Conservation (phyloP, 1,139 yeast genomes). For the Suhomyces guaymorum region DNA sequence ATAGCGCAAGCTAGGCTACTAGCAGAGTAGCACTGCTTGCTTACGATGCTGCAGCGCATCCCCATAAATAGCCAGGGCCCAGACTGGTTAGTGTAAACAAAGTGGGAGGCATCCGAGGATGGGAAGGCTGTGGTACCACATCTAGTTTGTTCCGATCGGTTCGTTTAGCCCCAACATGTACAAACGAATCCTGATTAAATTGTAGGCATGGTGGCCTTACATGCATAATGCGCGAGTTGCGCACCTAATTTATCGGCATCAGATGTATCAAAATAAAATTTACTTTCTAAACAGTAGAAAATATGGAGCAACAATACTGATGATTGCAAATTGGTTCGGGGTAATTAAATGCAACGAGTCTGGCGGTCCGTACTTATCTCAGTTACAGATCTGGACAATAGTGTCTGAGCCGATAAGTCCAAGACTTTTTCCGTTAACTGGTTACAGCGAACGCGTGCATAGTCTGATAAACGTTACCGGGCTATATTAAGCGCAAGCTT, state of each 20-base stretch:
- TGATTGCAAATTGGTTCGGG: not conserved
- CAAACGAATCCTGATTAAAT: conserved; percentile 2
- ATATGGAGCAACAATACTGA: not conserved
- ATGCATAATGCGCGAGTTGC: conserved; percentile 6
- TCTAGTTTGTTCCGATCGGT: conserved; percentile 1
- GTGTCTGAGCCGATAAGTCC: too few relatives aligned
- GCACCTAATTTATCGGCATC: conserved; percentile 8
- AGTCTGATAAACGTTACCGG: not conserved
- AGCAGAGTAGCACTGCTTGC: too few relatives aligned
- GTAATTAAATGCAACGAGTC: too few relatives aligned
- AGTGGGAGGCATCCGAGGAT: not conserved
- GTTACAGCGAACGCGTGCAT: not conserved
- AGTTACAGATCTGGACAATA: too few relatives aligned
- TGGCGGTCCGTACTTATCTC: too few relatives aligned
- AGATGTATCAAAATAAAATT: conserved; percentile 8
- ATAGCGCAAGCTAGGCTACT: too few relatives aligned
- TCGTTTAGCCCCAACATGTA: conserved; percentile 4
- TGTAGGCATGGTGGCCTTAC: conserved; percentile 1
- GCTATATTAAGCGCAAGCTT: too few relatives aligned
- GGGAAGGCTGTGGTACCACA: not conserved
- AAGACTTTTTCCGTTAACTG: not conserved
- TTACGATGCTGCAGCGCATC: too few relatives aligned
- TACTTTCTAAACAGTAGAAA: conserved; percentile 1
- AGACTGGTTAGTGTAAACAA: not conserved
- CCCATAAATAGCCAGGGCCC: too few relatives aligned